Base-by-base conservation (phyloP, 805 yeast species). In the Torulaspora indica region DNA sequence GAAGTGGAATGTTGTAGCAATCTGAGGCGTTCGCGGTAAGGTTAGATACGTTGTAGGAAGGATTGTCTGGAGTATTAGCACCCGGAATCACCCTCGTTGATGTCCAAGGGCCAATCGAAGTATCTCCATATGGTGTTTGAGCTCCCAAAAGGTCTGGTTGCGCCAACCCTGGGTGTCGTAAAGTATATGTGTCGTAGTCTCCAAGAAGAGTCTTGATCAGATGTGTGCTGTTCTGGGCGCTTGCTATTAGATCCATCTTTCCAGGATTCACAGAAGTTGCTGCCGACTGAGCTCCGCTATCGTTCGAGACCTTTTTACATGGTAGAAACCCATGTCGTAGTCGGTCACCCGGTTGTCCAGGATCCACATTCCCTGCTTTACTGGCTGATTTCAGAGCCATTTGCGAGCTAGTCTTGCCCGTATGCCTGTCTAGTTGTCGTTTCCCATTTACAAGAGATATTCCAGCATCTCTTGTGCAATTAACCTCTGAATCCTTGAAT, bases 161-260 rank as follows among this genome's bases (percentile, higher is more conserved):
- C 28, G 28, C 28, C 3, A 9, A 8, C n/a, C 3, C 28, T 25
- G 10, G 28, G 7, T 25, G 10, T 12, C 9, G 23, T 8, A n/a
- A 23, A n/a, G 30, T 18, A n/a, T 8, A 15, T n/a, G 13, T 5
- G 7, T 22, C 5, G 3, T 10, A 15, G 8, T 37, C 40, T 9
- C 55, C 50, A 9, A 48, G 43, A 25, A 49, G 38, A 2, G 50
- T 43, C 17, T 48, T 49, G 13, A 55, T 45, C 17, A 52, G 30
- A 12, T 29, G 43, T 18, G 54, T 41, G 33, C 49, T 54, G 8
- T 43, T 38, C 35, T 45, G 43, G 8, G 53, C 55, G 29, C 42
- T 45, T 31, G 43, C 40, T 7, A 46, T 35, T 17, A 53, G 25
- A 28, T 13, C 25, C 13, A n/a, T 36, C 18, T 15, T 38, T 10